Conservation (phyloP, 805 yeast species). For the Ogataea kodamae region DNA sequence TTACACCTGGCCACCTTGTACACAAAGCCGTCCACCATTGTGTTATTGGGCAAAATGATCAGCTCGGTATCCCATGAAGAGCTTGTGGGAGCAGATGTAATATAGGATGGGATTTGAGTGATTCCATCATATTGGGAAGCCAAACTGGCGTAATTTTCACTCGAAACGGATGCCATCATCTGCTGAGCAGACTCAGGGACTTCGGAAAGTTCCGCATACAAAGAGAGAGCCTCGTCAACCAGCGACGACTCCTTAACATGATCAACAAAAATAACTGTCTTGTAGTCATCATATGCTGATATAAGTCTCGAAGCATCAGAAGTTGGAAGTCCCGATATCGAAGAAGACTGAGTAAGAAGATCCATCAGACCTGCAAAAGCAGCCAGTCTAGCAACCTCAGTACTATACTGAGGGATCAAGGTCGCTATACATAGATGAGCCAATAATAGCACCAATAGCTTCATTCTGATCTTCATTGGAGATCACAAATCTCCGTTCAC, state of each 20-base stretch:
- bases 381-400: no score
- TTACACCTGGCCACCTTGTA: slow-evolving; percentile 13
- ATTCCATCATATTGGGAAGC: slow-evolving; percentile 6
- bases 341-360: no score
- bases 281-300: slow-evolving; percentile 5
- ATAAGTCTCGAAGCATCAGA: slow-evolving; percentile 7
- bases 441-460: slow-evolving; percentile 1
- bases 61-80: slow-evolving; percentile 11
- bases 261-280: slow-evolving; percentile 7
- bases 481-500: no score
- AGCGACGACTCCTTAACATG: slow-evolving; percentile 6
- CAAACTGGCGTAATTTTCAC: slow-evolving; percentile 5
- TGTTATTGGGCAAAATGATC: slow-evolving; percentile 6
- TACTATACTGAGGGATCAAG: no score
- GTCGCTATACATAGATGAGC: no score
- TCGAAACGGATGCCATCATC: slow-evolving; percentile 3
- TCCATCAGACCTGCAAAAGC: no score
- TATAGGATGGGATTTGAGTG: slow-evolving; percentile 1
- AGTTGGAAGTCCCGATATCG: no score
- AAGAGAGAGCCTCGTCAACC: slow-evolving; percentile 4
- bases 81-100: slow-evolving; percentile 1
- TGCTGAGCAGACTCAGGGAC: slow-evolving; percentile 7
- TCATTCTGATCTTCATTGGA: no score
- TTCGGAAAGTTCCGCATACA: slow-evolving; percentile 5
- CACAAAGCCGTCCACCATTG: slow-evolving; percentile 2